Conservation (phyloP, 164 flowering plant species). For the Dillenia suffruticosa region DNA sequence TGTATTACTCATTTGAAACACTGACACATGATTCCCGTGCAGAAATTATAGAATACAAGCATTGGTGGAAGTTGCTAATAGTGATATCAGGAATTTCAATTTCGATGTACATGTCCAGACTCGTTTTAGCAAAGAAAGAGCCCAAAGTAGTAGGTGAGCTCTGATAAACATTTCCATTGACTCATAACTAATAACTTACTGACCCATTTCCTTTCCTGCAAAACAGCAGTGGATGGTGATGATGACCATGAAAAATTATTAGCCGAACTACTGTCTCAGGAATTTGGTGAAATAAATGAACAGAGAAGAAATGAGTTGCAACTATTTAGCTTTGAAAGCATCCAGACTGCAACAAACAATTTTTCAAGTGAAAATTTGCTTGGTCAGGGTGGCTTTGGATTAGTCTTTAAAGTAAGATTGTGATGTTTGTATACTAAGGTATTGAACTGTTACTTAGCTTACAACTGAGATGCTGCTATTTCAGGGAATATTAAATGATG, state of each 20-base stretch:
- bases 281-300: neutral
- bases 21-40: too few relatives aligned
- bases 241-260: neutral
- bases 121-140: too few relatives aligned
- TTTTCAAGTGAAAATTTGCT: slow-evolving; percentile 10
- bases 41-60: too few relatives aligned
- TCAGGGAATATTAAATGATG: slow-evolving; percentile 10
- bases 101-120: too few relatives aligned
- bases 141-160: too few relatives aligned
- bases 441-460: neutral
- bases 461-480: neutral
- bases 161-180: too few relatives aligned
- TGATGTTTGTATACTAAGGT: neutral
- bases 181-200: too few relatives aligned
- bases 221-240: neutral
- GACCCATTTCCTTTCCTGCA: too few relatives aligned
- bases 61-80: too few relatives aligned
- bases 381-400: slow-evolving; percentile 21
- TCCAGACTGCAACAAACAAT: slow-evolving; percentile 8
- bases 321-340: slow-evolving; percentile 6
- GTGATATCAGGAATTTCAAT: too few relatives aligned
- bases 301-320: slow-evolving; percentile 1
- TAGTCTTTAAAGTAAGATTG: slow-evolving; percentile 18
- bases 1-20: too few relatives aligned
- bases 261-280: neutral